Base-by-base conservation (phyloP, 2,329 filamentous ascomycete species). In the Leptosphaerulina australis region DNA sequence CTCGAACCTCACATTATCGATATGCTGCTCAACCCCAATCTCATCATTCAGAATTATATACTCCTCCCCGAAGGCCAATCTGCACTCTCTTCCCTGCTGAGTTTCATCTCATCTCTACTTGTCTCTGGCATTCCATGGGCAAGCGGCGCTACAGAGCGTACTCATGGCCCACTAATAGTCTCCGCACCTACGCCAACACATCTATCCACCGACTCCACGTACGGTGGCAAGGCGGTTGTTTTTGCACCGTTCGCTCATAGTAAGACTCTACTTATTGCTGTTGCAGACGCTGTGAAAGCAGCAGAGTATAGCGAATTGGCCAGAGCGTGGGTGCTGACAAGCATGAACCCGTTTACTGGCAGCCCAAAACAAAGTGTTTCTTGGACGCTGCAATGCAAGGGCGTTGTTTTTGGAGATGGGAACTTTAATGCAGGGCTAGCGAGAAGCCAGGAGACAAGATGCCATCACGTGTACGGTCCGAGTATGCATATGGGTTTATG, bases 351-450 rank as follows among this genome's bases (percentile, higher is more conserved):
- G n/a, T 64, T 46, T 24, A 68, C 63, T 1, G 64, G 62, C 0
- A 57, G 57, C 43, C 31, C 55, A 5, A 56, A 60, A 14, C 44
- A 39, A 12, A 54, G 47, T n/a, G 64, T 67, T 6, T 67, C 70
- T 20, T 77, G 75, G 75, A 74, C 69, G 2, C 28, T 77, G 21
- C 59, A 71, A 24, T 67, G 67, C 3, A 77, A 77, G 59, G 68
- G 68, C 2, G 66, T 72, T 2, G 49, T 77, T 5, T 76, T 77
- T 63, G 71, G 70, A 14, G 74, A 75, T 46, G 43, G 20, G 10
- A 41, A 45, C 8, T 69, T 71, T 21, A 50, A 49, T 30, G 48
- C 24, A 2, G 56, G 40, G 4, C 25, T 68, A 30, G 60, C 50
- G 15, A 39, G 50, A 7, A 39, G 51, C 21, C 48, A 38, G 12